Conservation (phyloP, 1,284 basidiomycete species). For the Ustilago hordei region DNA sequence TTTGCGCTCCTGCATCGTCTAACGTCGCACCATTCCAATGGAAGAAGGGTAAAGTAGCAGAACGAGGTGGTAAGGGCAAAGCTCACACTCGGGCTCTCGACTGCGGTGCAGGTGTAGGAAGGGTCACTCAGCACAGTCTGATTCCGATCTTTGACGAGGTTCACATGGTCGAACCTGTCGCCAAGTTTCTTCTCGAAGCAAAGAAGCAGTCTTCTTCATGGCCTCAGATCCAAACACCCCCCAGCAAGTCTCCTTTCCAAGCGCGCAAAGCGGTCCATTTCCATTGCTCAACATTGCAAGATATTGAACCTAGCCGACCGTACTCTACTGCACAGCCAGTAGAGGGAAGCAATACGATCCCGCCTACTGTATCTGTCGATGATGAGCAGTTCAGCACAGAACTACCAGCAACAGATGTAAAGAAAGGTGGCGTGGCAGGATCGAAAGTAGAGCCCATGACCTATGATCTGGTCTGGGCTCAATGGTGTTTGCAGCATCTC, state of each 20-base stretch:
- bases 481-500: conserved; percentile 68
- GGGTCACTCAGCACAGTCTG: conserved; percentile 65
- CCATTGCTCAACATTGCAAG: conserved; percentile 64
- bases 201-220: conserved; percentile 54
- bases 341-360: conserved; percentile 17
- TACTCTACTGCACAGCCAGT: conserved; percentile 33
- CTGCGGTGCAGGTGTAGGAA: conserved; percentile 67
- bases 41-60: conserved; percentile 48
- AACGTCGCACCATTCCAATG: conserved; percentile 53
- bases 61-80: conserved; percentile 57
- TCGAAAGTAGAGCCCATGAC: conserved; percentile 44
- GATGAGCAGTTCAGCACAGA: conserved; percentile 11
- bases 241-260: conserved; percentile 52
- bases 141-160: conserved; percentile 67
- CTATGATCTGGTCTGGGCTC: conserved; percentile 67
- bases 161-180: conserved; percentile 67
- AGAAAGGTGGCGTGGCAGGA: conserved; percentile 34
- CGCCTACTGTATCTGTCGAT: conserved; percentile 38
- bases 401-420: background rate
- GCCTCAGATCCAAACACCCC: conserved; percentile 51
- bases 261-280: conserved; percentile 66
- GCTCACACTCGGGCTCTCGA: conserved; percentile 64
- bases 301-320: conserved; percentile 58
- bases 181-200: conserved; percentile 65
- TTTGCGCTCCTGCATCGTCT: conserved; percentile 57